phyloP scores from a whole-genome alignment of 306 rosid genomes.

The Trichosanthes truncata region DNA sequence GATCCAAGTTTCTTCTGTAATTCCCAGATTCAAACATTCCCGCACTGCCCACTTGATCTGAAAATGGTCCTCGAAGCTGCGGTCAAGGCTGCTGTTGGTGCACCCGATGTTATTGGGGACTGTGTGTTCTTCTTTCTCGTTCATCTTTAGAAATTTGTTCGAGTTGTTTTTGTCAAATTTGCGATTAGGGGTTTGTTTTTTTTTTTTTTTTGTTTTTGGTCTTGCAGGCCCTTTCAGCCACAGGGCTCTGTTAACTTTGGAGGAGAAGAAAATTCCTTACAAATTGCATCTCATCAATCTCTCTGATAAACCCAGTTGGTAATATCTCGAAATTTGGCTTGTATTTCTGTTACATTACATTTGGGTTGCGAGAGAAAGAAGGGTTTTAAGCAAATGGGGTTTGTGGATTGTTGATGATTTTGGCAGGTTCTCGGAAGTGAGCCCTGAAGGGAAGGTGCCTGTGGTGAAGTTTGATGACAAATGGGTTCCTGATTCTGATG shows the following conservation, averaged over 20 bases:
- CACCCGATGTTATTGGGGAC: conserved; percentile 59
- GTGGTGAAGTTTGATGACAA: conserved; percentile 57
- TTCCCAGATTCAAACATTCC: background rate
- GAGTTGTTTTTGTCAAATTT: background rate
- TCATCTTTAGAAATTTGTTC: background rate
- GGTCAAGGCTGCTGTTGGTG: conserved; percentile 61
- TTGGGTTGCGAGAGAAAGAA: background rate
- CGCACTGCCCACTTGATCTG: background rate
- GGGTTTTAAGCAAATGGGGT: background rate
- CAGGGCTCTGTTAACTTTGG: conserved; percentile 65
- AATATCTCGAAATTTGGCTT: background rate
- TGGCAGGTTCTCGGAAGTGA: conserved; percentile 59
- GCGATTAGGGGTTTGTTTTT: background rate
- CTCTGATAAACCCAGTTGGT: conserved; percentile 70
- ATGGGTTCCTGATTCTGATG: conserved; percentile 91
- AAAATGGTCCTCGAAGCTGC: conserved; percentile 52
- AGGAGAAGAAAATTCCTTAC: conserved; percentile 67
- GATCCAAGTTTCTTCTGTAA: background rate
- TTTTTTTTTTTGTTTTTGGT: background rate
- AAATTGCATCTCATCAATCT: conserved; percentile 44
- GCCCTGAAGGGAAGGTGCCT: conserved; percentile 85
- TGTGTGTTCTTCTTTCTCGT: conserved; percentile 26
- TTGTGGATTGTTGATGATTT: conserved; percentile 8
- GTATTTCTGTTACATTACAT: background rate
- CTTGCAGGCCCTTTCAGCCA: conserved; percentile 73